Percentiles rank a stretch among this genome's conserved stretches.
Evolutionary conservation across 2,329 filamentous ascomycete genomes (phyloP).

Genomic region (Aureobasidium subglaciale): DNA sequence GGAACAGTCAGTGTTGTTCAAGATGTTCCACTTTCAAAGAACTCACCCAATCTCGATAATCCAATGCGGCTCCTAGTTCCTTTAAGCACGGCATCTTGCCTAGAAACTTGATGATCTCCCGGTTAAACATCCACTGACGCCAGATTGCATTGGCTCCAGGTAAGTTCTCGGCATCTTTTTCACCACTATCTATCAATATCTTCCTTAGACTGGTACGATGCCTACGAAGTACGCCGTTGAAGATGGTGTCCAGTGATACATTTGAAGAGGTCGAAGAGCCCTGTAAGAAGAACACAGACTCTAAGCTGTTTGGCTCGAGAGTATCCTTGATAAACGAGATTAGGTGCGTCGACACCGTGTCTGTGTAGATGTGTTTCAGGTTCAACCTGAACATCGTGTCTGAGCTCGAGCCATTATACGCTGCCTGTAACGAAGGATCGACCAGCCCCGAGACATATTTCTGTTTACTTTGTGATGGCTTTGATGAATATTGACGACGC

Average conservation of each 20-base stretch:
- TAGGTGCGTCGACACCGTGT: constrained; percentile 60
- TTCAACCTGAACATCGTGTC: constrained; percentile 41
- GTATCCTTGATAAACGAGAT: constrained; percentile 71
- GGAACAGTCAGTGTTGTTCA: neutral
- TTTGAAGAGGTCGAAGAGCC: constrained; percentile 44
- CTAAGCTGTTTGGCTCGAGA: constrained; percentile 69
- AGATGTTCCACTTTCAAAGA: neutral
- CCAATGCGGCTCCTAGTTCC: constrained; percentile 65
- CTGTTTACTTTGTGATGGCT: neutral
- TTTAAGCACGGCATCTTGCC: constrained; percentile 65
- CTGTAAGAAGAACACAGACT: constrained; percentile 65
- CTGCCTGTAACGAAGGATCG: neutral
- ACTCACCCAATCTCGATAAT: constrained; percentile 73
- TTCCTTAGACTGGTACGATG: constrained; percentile 66
- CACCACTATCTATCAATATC: constrained; percentile 65
- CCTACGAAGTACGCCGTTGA: constrained; percentile 60
- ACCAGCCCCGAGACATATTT: neutral
- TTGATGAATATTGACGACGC: constrained; percentile 35
- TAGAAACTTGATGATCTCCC: constrained; percentile 64
- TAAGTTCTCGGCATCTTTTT: constrained; percentile 41
- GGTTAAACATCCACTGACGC: constrained; percentile 63
- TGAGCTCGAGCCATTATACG: neutral
- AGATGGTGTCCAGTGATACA: constrained; percentile 64
- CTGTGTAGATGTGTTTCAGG: constrained; percentile 68
- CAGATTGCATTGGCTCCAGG: constrained; percentile 42